A percentile compares a stretch with the other conserved stretches of the same genome.
Evolutionary conservation across 139 green algal species (phyloP).

Genomic region (Nannochloris sp.): DNA sequence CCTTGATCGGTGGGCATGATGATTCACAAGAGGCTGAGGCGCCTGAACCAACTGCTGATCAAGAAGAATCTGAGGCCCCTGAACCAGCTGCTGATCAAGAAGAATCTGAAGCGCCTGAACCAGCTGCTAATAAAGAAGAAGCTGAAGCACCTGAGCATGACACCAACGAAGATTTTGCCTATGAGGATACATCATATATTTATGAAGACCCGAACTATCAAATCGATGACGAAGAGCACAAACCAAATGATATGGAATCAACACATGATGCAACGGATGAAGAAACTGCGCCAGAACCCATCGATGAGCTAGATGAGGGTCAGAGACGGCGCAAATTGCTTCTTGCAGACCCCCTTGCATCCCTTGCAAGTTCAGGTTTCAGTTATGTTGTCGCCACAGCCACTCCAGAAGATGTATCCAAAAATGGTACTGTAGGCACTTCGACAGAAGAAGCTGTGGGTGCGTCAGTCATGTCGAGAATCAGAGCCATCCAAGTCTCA

Average conservation of each 20-base stretch:
- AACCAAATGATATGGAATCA: too few relatives aligned
- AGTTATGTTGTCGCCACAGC: constrained; percentile 21
- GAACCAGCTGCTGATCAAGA: neutral
- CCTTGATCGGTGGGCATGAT: neutral
- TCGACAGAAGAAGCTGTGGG: constrained; percentile 8
- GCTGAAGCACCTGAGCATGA: too few relatives aligned
- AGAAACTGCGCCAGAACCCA: too few relatives aligned
- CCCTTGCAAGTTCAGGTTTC: constrained; percentile 21
- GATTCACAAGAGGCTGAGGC: neutral
- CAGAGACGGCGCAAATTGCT: neutral
- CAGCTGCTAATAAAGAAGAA: neutral
- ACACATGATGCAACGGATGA: too few relatives aligned
- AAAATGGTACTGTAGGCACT: neutral
- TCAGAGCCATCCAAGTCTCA: constrained; percentile 17
- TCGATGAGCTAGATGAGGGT: neutral
- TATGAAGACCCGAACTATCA: too few relatives aligned
- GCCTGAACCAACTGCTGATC: neutral
- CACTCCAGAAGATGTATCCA: constrained; percentile 7
- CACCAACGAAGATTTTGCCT: too few relatives aligned
- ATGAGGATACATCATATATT: too few relatives aligned
- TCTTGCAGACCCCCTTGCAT: constrained; percentile 12
- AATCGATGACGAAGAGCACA: too few relatives aligned
- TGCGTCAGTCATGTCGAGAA: constrained; percentile 11
- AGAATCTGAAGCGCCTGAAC: neutral
- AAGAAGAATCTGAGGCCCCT: neutral